Evolutionary conservation across 257 asterid genomes (phyloP), one percentile per base, ranked within the genome.

Genomic region (Galeopsis tetrahit): DNA sequence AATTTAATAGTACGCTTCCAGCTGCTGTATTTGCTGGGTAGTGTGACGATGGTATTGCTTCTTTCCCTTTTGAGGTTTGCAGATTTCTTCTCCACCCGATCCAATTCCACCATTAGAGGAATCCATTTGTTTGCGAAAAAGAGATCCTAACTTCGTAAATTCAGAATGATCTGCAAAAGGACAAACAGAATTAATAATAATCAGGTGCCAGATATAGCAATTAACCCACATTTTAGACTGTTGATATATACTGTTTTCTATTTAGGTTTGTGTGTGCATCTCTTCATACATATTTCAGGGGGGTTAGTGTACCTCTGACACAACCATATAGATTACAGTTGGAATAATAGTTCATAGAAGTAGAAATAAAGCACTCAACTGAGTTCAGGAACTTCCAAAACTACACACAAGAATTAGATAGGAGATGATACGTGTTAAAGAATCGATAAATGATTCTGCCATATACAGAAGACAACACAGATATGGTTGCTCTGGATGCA

Each of bases 11-110:
- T 90, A 90, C 96, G 77, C 85, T 85, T 90, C 93, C 10, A 90
- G 95, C 31, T 74, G 82, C 48, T 80, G 87, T 70, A 90, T 88
- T 67, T 90, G 95, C 63, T 86, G 83, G 3, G 82, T 31, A 8
- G 91, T 76, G 72, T 86, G 95, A 36, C 95, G 88, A 62, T 86
- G 91, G 14, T 69, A 85, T 5, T 70, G 84, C 78, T 78, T 86
- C 80, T 82, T 82, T 11, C 85, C 83, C 77, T 67, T 81, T 10
- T 60, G 68, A 3, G 85, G 65, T 71, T 69, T 78, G 43, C 75
- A 75, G 6, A 65, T 65, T 72, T 80, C 89, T 53, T 85, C 92
- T 53, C 76, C 87, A 9, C 78, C 83, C 21, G 84, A 83, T 74
- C 83, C 87, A 71, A 43, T 77, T 70, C 82, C 83, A 67, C 81